Evolutionary conservation across 2,329 filamentous ascomycete species (phyloP), one percentile per base, ranked within the genome.

Genomic region (Penicillium vulpinum): DNA sequence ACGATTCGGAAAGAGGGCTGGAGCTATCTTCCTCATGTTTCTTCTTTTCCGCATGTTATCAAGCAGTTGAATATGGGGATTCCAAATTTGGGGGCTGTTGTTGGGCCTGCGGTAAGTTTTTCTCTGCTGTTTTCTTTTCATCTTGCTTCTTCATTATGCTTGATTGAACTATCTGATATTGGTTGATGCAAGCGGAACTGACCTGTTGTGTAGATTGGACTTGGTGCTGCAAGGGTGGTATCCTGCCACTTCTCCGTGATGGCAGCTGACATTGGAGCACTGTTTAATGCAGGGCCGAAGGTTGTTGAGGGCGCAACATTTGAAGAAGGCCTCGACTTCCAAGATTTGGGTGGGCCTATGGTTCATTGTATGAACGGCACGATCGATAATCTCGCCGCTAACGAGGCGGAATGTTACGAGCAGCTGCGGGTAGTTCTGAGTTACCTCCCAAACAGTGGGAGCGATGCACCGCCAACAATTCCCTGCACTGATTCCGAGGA

Each of bases 301-400:
- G 84, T 88, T 0, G 85, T 88, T 18, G 82, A 83, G 47, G 76
- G 80, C 7, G 85, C 85, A 1, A 88, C 85, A 0, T 87, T 87
- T 61, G 85, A 88, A 66, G 85, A 88, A 72, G 85, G 80, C 0
- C 69, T 88, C 3, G 80, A 76, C 4, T 81, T 86, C 46, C 79
- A 78, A 13, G 83, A 87, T 60, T 75, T 88, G 0, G 85, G 85
- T 3, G 85, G 85, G 0, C 83, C 85, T 0, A 73, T 72, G 21
- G 81, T 88, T 69, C 85, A 88, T 65, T 86, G 84, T 62, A 83
- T 82, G 1, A 88, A 88, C 57, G 85, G 85, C 0, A 88, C 85
- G 0, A 86, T 88, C 47, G 85, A 88, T 58, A 88, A 88, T 51
- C 74, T 87, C 3, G 85, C 85, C 0, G 75, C 78, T 4, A 80